Evolutionary conservation across 345 rosid genomes (phyloP).

Genomic region (Garcia nutans): DNA sequence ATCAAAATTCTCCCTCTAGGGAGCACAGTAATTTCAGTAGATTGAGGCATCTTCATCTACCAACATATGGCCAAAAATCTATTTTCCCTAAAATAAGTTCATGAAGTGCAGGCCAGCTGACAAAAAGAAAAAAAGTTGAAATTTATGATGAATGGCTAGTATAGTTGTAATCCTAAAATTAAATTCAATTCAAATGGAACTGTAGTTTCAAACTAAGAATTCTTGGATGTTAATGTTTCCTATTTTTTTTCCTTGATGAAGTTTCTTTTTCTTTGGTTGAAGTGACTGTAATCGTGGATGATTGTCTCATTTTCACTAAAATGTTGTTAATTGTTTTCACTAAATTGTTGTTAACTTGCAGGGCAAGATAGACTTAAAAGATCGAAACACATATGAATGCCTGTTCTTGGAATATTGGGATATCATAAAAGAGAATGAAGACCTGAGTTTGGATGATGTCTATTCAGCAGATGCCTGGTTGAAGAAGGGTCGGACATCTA

Average conservation of each 20-base stretch:
- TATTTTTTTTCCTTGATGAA: background rate
- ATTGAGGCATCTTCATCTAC: background rate
- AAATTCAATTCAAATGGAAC: background rate
- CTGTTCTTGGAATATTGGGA: slow-evolving; percentile 52
- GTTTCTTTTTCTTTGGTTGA: background rate
- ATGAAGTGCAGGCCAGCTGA: background rate
- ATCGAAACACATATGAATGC: slow-evolving; percentile 38
- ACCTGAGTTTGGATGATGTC: slow-evolving; percentile 41
- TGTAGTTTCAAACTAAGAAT: background rate
- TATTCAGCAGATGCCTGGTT: slow-evolving; percentile 17
- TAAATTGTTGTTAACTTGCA: slow-evolving; percentile 10
- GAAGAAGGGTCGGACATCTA: slow-evolving; percentile 12
- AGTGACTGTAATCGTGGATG: background rate
- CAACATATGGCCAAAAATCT: background rate
- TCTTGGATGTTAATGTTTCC: background rate
- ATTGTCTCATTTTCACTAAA: background rate
- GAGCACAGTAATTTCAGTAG: background rate
- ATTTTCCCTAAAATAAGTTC: background rate
- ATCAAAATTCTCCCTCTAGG: background rate
- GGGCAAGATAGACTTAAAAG: slow-evolving; percentile 30
- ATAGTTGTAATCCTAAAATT: background rate
- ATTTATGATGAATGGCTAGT: background rate
- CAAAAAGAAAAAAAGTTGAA: too few species aligned
- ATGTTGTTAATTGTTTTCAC: slow-evolving; percentile 1
- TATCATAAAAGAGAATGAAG: slow-evolving; percentile 39